Evolutionary conservation across 192 early-diverging fungal species (phyloP), one percentile per base, ranked within the genome.

Genomic region (Coemansia sp.): DNA sequence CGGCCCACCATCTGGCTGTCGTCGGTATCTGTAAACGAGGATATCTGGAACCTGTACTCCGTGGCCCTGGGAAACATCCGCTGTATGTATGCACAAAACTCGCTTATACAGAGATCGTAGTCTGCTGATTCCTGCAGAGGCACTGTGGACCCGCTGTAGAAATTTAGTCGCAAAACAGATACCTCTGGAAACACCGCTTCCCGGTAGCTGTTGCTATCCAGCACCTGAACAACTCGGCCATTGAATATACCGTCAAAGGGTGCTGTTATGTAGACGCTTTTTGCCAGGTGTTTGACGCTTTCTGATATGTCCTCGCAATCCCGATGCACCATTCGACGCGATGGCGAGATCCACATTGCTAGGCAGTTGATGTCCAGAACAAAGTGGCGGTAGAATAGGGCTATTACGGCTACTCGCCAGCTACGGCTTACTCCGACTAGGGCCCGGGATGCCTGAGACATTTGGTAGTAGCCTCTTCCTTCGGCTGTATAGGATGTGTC

Each of bases 1-100:
- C 34, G n/a, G n/a, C 62, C 69, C 10, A 72, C 62, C 69, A 72
- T 72, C 14, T 44, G n/a, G 69, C 57, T 72, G 39, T 72, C 69
- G 44, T 72, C 61, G 9, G 69, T 55, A 17, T 65, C 62, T 5
- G 69, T 61, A 39, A 65, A 72, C 46, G 54, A 44, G 22, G 61
- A 65, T 1, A 72, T 54, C 35, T 56, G 53, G 48, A 72, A 58
- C 24, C 60, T 52, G 50, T 61, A 72, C 18, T 61, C 58, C 0
- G 7, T 11, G 9, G 58, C 53, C 6, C 47, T 42, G 9, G 69
- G 69, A 25, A 65, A 72, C 58, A 72, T 43, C 23, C 26, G 29
- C 3, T 35, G 36, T 3, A 72, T 25, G 10, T 56, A 56, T 6
- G 26, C 10, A 30, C 58, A 56, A 26, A 72, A 72, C 54, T 42